A percentile compares a stretch with the other conserved stretches of the same genome.
Conservation (phyloP, 345 rosid species). For the Arabis alpina region DNA sequence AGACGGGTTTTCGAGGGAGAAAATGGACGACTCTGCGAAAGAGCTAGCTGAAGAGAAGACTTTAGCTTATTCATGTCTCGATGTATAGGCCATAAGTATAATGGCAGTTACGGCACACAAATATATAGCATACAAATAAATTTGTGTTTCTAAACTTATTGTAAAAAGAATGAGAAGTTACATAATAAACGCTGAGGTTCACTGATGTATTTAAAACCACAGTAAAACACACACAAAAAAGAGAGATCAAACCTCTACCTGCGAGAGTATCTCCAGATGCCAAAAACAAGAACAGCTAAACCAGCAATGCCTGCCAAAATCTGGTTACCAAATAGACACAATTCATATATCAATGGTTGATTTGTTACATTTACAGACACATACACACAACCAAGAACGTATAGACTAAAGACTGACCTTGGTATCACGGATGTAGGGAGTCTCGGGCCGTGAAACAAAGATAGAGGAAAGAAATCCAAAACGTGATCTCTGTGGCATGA, state of each 20-base stretch:
- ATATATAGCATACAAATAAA: conserved; percentile 35
- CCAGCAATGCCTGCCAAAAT: conserved; percentile 65
- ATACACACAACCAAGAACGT: conserved; percentile 1
- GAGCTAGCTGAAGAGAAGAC: conserved; percentile 83
- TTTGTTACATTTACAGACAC: neutral
- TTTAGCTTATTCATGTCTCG: conserved; percentile 62
- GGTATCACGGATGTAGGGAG: conserved; percentile 45
- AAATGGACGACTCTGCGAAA: conserved; percentile 76
- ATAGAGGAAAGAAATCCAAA: conserved; percentile 53
- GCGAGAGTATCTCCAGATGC: conserved; percentile 71
- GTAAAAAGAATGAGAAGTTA: conserved; percentile 19
- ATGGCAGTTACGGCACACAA: conserved; percentile 1
- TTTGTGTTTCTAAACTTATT: conserved; percentile 14
- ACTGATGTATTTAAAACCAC: conserved; percentile 4
- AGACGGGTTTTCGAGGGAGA: conserved; percentile 69
- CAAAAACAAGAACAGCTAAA: conserved; percentile 53
- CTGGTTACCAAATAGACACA: conserved; percentile 49
- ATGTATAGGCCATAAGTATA: conserved; percentile 17
- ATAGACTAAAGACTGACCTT: conserved; percentile 62
- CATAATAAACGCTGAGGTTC: conserved; percentile 38
- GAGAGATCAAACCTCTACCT: conserved; percentile 33
- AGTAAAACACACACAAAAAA: neutral
- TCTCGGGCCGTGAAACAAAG: conserved; percentile 40
- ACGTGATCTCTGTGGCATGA: conserved; percentile 70
- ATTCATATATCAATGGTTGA: conserved; percentile 9